A percentile compares a stretch with the other conserved stretches of the same genome.
Evolutionary conservation across 768 basidiomycete genomes (phyloP).

Genomic region (Lentinula boryana): DNA sequence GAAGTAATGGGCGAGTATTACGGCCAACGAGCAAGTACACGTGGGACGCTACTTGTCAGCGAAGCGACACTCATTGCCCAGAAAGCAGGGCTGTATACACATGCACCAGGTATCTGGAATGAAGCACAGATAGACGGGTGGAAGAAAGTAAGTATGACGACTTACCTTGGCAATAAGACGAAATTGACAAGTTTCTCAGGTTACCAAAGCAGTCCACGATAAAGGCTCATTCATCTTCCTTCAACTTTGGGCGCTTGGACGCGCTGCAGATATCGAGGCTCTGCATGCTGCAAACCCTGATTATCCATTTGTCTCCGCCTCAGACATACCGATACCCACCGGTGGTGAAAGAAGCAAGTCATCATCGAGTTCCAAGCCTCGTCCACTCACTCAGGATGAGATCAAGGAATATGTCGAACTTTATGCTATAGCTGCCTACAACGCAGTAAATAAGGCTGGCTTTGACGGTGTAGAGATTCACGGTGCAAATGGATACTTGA

Average conservation of each 20-base stretch:
- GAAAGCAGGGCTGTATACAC: conserved; percentile 17
- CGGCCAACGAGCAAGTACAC: conserved; percentile 22
- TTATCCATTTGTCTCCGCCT: conserved; percentile 20
- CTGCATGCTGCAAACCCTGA: conserved; percentile 31
- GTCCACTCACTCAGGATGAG: conserved; percentile 38
- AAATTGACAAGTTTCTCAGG: conserved; percentile 39
- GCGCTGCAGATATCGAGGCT: conserved; percentile 24
- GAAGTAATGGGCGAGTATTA: conserved; percentile 25
- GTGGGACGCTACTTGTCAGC: conserved; percentile 32
- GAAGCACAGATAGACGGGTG: conserved; percentile 28
- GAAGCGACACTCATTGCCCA: conserved; percentile 35
- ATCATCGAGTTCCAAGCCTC: conserved; percentile 21
- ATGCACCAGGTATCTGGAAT: conserved; percentile 33
- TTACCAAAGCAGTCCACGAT: conserved; percentile 53
- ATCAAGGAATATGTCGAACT: conserved; percentile 44
- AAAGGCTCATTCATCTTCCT: conserved; percentile 39
- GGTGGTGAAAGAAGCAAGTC: not conserved
- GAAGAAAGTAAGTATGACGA: not conserved
- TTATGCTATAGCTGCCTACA: conserved; percentile 49
- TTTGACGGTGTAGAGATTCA: conserved; percentile 62
- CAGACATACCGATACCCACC: conserved; percentile 14
- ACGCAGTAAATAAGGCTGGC: conserved; percentile 50
- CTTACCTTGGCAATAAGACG: conserved; percentile 36
- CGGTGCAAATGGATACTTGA: conserved; percentile 39
- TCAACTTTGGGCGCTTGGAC: conserved; percentile 50